Evolutionary conservation across 352 stramenopile genomes (phyloP).

Genomic region (Blastocystis sp.): DNA sequence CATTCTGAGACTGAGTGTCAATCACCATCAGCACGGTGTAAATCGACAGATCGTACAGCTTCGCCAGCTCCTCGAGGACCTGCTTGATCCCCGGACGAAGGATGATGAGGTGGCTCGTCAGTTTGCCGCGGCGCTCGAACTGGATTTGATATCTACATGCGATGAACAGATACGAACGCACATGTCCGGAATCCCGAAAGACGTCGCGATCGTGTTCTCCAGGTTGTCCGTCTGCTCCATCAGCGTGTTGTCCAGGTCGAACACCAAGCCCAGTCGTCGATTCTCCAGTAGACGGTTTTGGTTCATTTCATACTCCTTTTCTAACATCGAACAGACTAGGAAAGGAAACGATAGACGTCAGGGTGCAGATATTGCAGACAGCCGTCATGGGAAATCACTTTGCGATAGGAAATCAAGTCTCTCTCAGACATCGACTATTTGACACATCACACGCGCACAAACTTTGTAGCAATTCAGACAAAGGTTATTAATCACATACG

Average conservation of each 20-base stretch:
- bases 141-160: not conserved
- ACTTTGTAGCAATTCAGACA: slow-evolving; percentile 44
- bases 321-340: not conserved
- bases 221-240: slow-evolving; percentile 50
- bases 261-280: slow-evolving; percentile 5
- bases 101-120: not conserved
- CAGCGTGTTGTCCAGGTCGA: slow-evolving; percentile 46
- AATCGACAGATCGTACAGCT: slow-evolving; percentile 32
- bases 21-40: not conserved
- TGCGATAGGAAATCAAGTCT: not conserved
- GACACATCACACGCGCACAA: not conserved
- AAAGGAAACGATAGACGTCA: not conserved
- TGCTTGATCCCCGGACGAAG: not conserved
- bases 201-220: not conserved
- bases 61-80: slow-evolving; percentile 6
- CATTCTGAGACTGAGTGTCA: not conserved
- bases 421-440: not conserved
- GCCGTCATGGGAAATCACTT: slow-evolving; percentile 22
- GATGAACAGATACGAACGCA: not conserved
- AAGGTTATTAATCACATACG: slow-evolving; percentile 28
- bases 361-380: slow-evolving; percentile 47
- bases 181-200: slow-evolving; percentile 39
- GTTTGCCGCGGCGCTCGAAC: not conserved
- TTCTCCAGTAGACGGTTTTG: not conserved
- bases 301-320: not conserved